phyloP scores from a whole-genome alignment of 345 rosid species.

The Psidium guajava region DNA sequence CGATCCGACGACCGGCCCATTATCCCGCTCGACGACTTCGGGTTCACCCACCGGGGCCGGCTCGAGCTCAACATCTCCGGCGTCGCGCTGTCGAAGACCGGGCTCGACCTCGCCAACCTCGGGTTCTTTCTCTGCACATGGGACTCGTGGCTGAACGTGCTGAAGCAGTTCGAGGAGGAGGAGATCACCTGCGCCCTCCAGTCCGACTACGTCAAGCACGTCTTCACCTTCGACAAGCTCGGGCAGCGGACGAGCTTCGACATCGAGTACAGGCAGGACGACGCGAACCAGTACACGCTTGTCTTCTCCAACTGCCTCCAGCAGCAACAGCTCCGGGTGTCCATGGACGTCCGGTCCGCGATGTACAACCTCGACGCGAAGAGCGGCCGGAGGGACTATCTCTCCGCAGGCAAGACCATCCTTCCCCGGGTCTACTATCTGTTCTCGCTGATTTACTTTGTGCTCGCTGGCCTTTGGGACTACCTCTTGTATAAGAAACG shows the following conservation, averaged over 20 bases:
- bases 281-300: constrained; percentile 73
- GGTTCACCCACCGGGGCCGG: constrained; percentile 75
- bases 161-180: constrained; percentile 59
- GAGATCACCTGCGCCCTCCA: constrained; percentile 75
- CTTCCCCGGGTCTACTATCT: constrained; percentile 79
- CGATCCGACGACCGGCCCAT: constrained; percentile 59
- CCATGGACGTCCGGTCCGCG: constrained; percentile 70
- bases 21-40: constrained; percentile 81
- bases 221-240: constrained; percentile 53
- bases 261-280: constrained; percentile 12
- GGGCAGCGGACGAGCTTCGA: constrained; percentile 12
- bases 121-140: constrained; percentile 95
- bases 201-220: constrained; percentile 47
- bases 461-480: constrained; percentile 66
- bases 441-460: constrained; percentile 50
- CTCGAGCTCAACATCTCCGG: constrained; percentile 64
- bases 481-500: constrained; percentile 61
- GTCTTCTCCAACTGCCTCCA: constrained; percentile 80
- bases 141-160: constrained; percentile 74
- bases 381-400: constrained; percentile 51
- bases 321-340: constrained; percentile 29
- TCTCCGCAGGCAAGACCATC: constrained; percentile 73
- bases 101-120: constrained; percentile 52
- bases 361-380: constrained; percentile 82
- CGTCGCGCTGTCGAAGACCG: constrained; percentile 46